These are phyloP conservation scores for Claviceps lovelessii DNA, from an alignment of 2,329 filamentous ascomycete genomes.

Conservation along the genomic window DNA sequence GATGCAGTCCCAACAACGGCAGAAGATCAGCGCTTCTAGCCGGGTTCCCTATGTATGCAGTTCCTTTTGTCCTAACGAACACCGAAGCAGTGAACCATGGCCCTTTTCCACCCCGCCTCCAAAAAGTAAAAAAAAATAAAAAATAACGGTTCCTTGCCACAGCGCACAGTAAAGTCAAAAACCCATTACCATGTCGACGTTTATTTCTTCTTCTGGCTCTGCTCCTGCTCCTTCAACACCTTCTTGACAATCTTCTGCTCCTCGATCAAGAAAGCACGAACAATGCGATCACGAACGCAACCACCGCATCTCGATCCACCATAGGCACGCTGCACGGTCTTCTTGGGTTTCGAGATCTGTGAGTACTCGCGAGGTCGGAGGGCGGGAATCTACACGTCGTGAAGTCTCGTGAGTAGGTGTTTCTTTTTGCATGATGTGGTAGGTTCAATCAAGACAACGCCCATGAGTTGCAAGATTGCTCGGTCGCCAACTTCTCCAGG, in stretches of 20 bases:
- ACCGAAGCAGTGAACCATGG: conserved; percentile 38
- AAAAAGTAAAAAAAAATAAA: conserved; percentile 14
- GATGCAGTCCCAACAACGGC: conserved; percentile 30
- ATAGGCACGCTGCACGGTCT: conserved; percentile 97
- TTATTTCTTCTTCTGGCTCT: conserved; percentile 55
- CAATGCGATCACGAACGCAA: conserved; percentile 96
- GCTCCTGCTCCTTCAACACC: conserved; percentile 98
- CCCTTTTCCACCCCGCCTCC: conserved; percentile 8
- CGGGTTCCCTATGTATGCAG: conserved; percentile 27
- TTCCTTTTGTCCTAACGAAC: conserved; percentile 37
- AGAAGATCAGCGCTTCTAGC: conserved; percentile 27
- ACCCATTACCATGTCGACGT: conserved; percentile 21
- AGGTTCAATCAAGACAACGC: background rate
- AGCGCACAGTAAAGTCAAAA: conserved; percentile 19
- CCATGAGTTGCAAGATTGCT: background rate
- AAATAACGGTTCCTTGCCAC: conserved; percentile 16
- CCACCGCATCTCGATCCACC: conserved; percentile 96
- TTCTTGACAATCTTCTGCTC: conserved; percentile 99
- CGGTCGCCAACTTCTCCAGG: background rate
- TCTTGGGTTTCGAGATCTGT: conserved; percentile 94
- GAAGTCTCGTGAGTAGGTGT: conserved; percentile 7
- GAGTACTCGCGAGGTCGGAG: conserved; percentile 97
- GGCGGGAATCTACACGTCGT: conserved; percentile 59
- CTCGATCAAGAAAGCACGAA: conserved; percentile 97
- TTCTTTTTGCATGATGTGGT: too few species aligned